phyloP scores from a whole-genome alignment of 192 early-diverging fungal genomes.

The Pecoramyces ruminantium region DNA sequence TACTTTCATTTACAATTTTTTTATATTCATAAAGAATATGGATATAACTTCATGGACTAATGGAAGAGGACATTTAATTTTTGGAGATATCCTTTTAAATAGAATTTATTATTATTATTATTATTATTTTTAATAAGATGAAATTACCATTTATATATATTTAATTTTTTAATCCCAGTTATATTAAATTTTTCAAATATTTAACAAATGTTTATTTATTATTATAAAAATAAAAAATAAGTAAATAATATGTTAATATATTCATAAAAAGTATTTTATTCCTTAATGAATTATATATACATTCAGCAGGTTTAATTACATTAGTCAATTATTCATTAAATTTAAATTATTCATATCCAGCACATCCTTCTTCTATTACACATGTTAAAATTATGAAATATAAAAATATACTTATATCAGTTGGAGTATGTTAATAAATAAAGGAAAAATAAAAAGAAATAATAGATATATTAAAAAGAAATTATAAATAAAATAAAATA shows the following conservation, averaged over 20 bases:
- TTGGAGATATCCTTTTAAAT: neutral
- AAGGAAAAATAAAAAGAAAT: slow-evolving; percentile 7
- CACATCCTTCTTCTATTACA: slow-evolving; percentile 37
- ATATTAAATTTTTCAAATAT: too few relatives aligned
- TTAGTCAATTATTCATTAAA: slow-evolving; percentile 33
- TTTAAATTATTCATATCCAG: slow-evolving; percentile 47
- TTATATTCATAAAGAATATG: neutral
- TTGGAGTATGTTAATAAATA: slow-evolving; percentile 37
- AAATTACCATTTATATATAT: too few relatives aligned
- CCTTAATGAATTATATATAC: slow-evolving; percentile 7
- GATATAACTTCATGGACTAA: neutral
- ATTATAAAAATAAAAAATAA: too few relatives aligned
- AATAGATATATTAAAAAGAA: neutral
- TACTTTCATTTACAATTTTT: too few relatives aligned
- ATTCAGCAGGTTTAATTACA: slow-evolving; percentile 36
- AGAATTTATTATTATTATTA: too few relatives aligned
- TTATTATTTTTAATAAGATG: too few relatives aligned
- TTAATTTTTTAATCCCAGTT: too few relatives aligned
- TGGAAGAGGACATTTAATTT: neutral
- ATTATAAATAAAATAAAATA: neutral
- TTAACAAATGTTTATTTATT: too few relatives aligned
- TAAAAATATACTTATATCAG: slow-evolving; percentile 58
- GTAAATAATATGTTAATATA: too few relatives aligned
- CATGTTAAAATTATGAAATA: slow-evolving; percentile 69
- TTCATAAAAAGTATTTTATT: slow-evolving; percentile 3